These are phyloP conservation scores for Zygotorulaspora danielsina DNA, from an alignment of 805 yeast genomes.

Conservation along the genomic window DNA sequence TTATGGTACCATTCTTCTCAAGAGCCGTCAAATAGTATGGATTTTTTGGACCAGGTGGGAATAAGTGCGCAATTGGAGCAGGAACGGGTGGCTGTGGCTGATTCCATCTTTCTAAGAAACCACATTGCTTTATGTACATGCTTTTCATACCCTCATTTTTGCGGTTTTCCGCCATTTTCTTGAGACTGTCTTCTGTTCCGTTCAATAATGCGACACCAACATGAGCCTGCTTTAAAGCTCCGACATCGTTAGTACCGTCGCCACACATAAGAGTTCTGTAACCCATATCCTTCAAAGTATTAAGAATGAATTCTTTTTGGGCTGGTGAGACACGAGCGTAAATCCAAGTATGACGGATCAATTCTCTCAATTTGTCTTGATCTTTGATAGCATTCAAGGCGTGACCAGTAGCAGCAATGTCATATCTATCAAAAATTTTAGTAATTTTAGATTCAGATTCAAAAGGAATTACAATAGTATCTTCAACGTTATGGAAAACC, in stretches of 20 bases:
- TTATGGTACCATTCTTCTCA: conserved; percentile 74
- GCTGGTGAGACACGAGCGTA: conserved; percentile 96
- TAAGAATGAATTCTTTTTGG: conserved; percentile 89
- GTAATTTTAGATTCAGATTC: conserved; percentile 44
- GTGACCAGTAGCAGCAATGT: conserved; percentile 89
- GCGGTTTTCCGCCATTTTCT: conserved; percentile 78
- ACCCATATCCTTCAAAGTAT: conserved; percentile 78
- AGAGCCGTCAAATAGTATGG: conserved; percentile 84
- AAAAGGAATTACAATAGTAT: conserved; percentile 64
- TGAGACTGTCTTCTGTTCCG: conserved; percentile 93
- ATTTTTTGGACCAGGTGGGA: conserved; percentile 91
- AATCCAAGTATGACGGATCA: conserved; percentile 90
- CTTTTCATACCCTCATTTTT: conserved; percentile 58
- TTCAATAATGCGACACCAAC: conserved; percentile 96
- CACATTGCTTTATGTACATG: conserved; percentile 81
- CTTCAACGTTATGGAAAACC: conserved; percentile 83
- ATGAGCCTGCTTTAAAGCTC: conserved; percentile 97
- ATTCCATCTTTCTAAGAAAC: conserved; percentile 73
- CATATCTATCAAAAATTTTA: conserved; percentile 62
- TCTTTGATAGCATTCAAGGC: conserved; percentile 66
- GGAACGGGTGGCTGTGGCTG: conserved; percentile 84
- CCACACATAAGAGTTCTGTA: conserved; percentile 98
- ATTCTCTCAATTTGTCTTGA: conserved; percentile 63
- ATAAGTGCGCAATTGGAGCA: conserved; percentile 80
- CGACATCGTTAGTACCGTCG: conserved; percentile 99